phyloP scores from a whole-genome alignment of 75 land plant genomes.

The Sequoia sempervirens region DNA sequence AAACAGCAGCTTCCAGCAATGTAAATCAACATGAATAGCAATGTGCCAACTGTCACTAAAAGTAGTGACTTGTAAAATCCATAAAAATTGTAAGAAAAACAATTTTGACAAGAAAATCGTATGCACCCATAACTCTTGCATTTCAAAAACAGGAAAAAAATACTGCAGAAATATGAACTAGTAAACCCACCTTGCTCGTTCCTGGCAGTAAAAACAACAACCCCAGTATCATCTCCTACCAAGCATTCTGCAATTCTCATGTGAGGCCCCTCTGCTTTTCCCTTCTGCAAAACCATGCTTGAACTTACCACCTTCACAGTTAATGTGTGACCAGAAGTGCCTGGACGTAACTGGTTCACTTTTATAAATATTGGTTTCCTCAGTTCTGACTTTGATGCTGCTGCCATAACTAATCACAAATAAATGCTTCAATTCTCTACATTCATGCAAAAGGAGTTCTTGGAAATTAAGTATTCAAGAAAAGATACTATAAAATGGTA shows the following conservation, averaged over 20 bases:
- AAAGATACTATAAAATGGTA: too few species aligned
- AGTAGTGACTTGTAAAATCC: too few species aligned
- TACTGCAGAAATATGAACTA: too few species aligned
- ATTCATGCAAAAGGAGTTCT: too few species aligned
- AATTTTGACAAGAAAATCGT: too few species aligned
- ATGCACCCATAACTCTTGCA: too few species aligned
- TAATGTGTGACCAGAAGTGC: slow-evolving; percentile 53
- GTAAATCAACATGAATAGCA: too few species aligned
- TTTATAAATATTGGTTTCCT: slow-evolving; percentile 62
- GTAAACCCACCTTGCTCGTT: slow-evolving; percentile 55
- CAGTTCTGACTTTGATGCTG: slow-evolving; percentile 16
- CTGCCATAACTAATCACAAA: not conserved
- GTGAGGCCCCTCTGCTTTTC: slow-evolving; percentile 39
- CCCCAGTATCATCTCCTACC: slow-evolving; percentile 62
- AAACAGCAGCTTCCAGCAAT: too few species aligned
- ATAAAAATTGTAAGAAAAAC: too few species aligned
- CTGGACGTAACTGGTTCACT: slow-evolving; percentile 68
- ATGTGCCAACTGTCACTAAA: too few species aligned
- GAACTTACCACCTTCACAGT: slow-evolving; percentile 56
- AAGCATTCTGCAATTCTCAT: slow-evolving; percentile 63
- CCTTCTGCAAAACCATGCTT: slow-evolving; percentile 46
- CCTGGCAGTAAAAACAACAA: slow-evolving; percentile 63
- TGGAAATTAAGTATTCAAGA: not conserved
- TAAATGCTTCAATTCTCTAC: not conserved
- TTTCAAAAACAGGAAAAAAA: too few species aligned